Conservation (phyloP, 2,329 filamentous ascomycete species). For the Microcyclosporella mali region DNA sequence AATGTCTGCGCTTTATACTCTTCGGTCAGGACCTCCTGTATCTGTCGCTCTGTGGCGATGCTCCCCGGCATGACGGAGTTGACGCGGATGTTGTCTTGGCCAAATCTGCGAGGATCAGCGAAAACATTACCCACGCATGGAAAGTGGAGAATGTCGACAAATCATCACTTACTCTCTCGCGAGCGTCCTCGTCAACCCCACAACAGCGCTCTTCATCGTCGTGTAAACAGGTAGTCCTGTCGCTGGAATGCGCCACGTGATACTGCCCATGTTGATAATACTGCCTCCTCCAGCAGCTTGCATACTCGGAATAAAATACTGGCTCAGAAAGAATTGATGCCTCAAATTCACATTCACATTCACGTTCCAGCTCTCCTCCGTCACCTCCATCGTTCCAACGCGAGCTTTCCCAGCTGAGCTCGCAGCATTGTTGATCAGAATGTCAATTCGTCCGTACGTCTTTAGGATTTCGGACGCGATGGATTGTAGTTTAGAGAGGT, state of each 20-base stretch:
- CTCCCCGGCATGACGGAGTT: slow-evolving; percentile 29
- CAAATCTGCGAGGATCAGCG: too few species aligned
- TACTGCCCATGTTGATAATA: slow-evolving; percentile 43
- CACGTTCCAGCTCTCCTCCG: slow-evolving; percentile 59
- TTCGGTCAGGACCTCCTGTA: slow-evolving; percentile 27
- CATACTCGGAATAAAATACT: slow-evolving; percentile 54
- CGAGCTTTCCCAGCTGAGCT: slow-evolving; percentile 52
- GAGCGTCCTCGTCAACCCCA: slow-evolving; percentile 27
- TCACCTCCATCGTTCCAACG: slow-evolving; percentile 54
- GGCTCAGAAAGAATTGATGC: slow-evolving; percentile 56
- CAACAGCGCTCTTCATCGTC: slow-evolving; percentile 24
- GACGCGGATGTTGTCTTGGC: slow-evolving; percentile 22
- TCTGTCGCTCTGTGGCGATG: slow-evolving; percentile 30
- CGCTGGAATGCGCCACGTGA: slow-evolving; percentile 26
- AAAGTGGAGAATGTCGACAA: too few species aligned
- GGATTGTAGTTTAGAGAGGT: slow-evolving; percentile 44
- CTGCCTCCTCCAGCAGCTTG: slow-evolving; percentile 49
- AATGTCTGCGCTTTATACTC: slow-evolving; percentile 26
- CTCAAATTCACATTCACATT: slow-evolving; percentile 59
- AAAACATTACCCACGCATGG: too few species aligned
- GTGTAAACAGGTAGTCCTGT: slow-evolving; percentile 25
- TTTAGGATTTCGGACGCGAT: slow-evolving; percentile 40
- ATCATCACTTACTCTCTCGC: slow-evolving; percentile 19
- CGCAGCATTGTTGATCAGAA: slow-evolving; percentile 59
- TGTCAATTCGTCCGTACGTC: slow-evolving; percentile 46